Percentiles rank a stretch among this genome's conserved stretches.
Conservation (phyloP, 1,139 yeast species). For the Wickerhamomyces sp. region DNA sequence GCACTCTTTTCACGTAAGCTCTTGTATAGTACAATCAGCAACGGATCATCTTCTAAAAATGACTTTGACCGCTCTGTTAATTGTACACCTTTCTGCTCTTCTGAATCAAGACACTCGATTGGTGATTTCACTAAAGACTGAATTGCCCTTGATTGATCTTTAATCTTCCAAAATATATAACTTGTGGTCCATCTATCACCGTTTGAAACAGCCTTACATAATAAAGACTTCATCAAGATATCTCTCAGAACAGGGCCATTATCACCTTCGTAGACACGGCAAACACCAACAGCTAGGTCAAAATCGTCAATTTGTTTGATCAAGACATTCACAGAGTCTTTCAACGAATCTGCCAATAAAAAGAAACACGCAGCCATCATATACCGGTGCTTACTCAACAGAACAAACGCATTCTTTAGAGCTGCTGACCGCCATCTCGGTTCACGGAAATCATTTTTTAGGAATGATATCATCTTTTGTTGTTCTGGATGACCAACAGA, state of each 20-base stretch:
- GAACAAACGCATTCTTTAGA: conserved; percentile 84
- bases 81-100: conserved; percentile 20
- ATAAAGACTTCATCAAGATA: conserved; percentile 46
- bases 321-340: conserved; percentile 74
- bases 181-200: conserved; percentile 83
- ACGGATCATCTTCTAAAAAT: conserved; percentile 78
- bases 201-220: conserved; percentile 53
- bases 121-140: conserved; percentile 63
- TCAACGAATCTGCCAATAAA: conserved; percentile 69
- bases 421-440: conserved; percentile 87
- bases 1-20: conserved; percentile 50
- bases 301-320: conserved; percentile 63
- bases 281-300: conserved; percentile 73
- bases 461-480: conserved; percentile 70
- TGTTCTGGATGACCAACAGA: conserved; percentile 77
- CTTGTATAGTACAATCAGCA: conserved; percentile 60
- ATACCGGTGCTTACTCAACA: conserved; percentile 82
- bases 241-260: conserved; percentile 47
- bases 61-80: conserved; percentile 33
- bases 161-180: conserved; percentile 73
- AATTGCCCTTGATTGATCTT: conserved; percentile 49
- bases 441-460: conserved; percentile 69
- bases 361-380: conserved; percentile 89
- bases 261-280: conserved; percentile 65
- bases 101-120: conserved; percentile 29